Conservation (phyloP, 2,329 filamentous ascomycete genomes). For the Talaromyces piceae region DNA sequence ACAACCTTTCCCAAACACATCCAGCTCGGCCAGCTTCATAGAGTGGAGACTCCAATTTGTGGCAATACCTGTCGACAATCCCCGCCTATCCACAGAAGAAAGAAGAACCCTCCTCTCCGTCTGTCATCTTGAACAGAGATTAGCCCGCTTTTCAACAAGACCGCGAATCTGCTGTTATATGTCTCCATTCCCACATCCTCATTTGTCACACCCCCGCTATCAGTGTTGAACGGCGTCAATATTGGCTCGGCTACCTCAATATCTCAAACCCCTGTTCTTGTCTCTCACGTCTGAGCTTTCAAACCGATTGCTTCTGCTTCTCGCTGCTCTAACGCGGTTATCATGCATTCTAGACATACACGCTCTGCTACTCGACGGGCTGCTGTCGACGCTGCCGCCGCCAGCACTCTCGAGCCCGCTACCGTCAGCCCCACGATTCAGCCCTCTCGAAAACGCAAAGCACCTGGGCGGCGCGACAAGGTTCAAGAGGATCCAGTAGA, state of each 20-base stretch:
- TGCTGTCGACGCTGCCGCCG: conserved; percentile 46
- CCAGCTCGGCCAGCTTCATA: too few species aligned
- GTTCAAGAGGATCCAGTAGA: conserved; percentile 31
- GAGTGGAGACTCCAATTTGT: too few species aligned
- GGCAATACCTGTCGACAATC: too few species aligned
- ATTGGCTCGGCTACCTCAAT: background rate
- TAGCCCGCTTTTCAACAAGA: too few species aligned
- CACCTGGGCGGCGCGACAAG: conserved; percentile 45
- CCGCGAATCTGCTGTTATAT: too few species aligned
- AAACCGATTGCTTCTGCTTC: background rate
- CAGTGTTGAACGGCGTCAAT: background rate
- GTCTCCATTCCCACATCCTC: too few species aligned
- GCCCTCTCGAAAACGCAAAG: conserved; percentile 69
- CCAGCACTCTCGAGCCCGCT: conserved; percentile 24
- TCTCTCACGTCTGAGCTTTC: conserved; percentile 6
- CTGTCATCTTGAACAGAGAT: too few species aligned
- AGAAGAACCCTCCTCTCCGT: too few species aligned
- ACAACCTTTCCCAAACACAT: background rate
- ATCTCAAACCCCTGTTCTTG: conserved; percentile 3
- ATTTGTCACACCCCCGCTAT: background rate
- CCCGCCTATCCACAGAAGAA: too few species aligned
- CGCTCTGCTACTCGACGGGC: conserved; percentile 89
- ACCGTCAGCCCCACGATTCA: conserved; percentile 36
- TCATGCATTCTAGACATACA: conserved; percentile 96
- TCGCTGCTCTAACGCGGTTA: conserved; percentile 41